These are phyloP conservation scores for Neofusicoccum laricinum DNA, from an alignment of 2,329 filamentous ascomycete genomes.

Conservation along the genomic window DNA sequence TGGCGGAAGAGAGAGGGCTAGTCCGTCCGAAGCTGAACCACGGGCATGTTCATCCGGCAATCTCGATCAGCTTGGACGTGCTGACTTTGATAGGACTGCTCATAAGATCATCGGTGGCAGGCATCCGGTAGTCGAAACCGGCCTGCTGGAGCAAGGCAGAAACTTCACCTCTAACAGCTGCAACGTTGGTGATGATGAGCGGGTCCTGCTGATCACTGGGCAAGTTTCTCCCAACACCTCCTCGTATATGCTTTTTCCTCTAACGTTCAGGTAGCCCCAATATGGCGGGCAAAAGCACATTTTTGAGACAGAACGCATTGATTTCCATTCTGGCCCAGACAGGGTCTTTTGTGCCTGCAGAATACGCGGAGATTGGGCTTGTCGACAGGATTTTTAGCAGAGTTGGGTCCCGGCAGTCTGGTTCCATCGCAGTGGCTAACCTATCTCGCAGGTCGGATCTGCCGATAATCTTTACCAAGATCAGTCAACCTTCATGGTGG, in stretches of 20 bases:
- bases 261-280: constrained; percentile 58
- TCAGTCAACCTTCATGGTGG: constrained; percentile 98
- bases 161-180: constrained; percentile 86
- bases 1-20: constrained; percentile 73
- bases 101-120: constrained; percentile 82
- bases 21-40: constrained; percentile 67
- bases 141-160: constrained; percentile 74
- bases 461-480: constrained; percentile 93
- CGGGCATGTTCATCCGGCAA: constrained; percentile 17
- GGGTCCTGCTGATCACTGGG: constrained; percentile 65
- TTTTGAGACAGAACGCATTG: constrained; percentile 90
- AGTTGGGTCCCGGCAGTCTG: constrained; percentile 21
- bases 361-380: constrained; percentile 79
- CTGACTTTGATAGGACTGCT: constrained; percentile 36
- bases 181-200: constrained; percentile 73
- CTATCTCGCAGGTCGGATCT: constrained; percentile 61
- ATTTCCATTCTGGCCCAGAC: constrained; percentile 92
- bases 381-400: constrained; percentile 97
- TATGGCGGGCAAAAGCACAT: constrained; percentile 97
- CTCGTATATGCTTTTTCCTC: constrained; percentile 2
- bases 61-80: background rate
- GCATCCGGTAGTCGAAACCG: constrained; percentile 88
- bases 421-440: background rate
- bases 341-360: constrained; percentile 87
- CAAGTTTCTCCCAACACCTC: background rate